Evolutionary conservation across 129 eudicot species (phyloP).

Genomic region (Smallanthus sonchifolius): DNA sequence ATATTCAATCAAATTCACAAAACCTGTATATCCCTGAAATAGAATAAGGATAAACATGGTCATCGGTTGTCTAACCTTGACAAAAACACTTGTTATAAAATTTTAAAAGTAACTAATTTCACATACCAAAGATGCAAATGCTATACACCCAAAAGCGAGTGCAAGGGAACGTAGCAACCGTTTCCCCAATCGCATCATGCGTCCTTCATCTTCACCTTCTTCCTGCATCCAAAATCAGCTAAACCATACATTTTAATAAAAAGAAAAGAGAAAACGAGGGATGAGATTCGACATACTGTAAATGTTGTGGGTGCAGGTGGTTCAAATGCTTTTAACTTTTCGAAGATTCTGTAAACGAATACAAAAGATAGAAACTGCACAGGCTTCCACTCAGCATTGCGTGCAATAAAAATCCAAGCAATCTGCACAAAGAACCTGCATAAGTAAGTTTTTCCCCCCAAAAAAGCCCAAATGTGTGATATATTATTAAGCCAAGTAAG

Average conservation of each 20-base stretch:
- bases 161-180: slow-evolving; percentile 79
- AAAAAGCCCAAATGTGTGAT: neutral
- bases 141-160: slow-evolving; percentile 77
- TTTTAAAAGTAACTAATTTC: neutral
- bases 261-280: neutral
- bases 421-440: slow-evolving; percentile 39
- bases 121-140: slow-evolving; percentile 62
- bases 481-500: neutral
- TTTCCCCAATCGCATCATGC: slow-evolving; percentile 83
- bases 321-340: slow-evolving; percentile 73
- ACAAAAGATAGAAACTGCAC: slow-evolving; percentile 70
- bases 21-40: slow-evolving; percentile 73
- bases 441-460: neutral
- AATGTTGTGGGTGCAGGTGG: slow-evolving; percentile 57
- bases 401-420: slow-evolving; percentile 72
- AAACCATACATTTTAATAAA: neutral
- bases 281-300: slow-evolving; percentile 46
- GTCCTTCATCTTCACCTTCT: slow-evolving; percentile 89
- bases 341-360: slow-evolving; percentile 79
- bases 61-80: neutral
- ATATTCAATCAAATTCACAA: slow-evolving; percentile 60
- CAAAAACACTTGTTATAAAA: neutral
- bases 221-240: slow-evolving; percentile 52
- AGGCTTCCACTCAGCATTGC: slow-evolving; percentile 81
- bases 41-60: neutral